Evolutionary conservation across 2,329 filamentous ascomycete species (phyloP).

Genomic region (Arthrinium phaeospermum): DNA sequence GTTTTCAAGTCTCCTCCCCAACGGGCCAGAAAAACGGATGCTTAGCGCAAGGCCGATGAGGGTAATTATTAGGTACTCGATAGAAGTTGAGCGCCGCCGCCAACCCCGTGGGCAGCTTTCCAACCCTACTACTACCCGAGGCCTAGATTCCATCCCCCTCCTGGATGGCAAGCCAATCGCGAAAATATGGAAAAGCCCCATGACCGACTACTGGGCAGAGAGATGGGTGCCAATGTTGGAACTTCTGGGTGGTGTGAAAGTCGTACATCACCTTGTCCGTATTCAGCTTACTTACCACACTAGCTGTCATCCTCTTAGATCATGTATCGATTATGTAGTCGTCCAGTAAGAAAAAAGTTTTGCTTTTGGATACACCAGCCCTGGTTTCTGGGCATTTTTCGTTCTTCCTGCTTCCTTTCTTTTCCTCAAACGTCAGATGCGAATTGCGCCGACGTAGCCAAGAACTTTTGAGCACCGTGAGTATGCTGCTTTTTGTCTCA

Average conservation of each 20-base stretch:
- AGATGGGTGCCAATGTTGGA: neutral
- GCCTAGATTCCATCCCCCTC: neutral
- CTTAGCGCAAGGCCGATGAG: neutral
- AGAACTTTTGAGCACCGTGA: neutral
- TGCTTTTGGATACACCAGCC: neutral
- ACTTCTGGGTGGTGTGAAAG: neutral
- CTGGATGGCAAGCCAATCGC: neutral
- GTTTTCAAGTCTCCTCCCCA: neutral
- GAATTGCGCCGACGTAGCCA: neutral
- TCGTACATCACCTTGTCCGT: neutral
- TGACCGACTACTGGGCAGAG: neutral
- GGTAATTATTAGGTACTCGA: constrained; percentile 8
- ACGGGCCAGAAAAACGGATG: constrained; percentile 8
- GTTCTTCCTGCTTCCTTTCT: neutral
- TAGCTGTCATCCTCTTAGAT: constrained; percentile 1
- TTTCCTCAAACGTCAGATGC: neutral
- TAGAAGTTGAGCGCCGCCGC: neutral
- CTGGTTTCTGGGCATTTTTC: neutral
- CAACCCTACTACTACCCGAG: neutral
- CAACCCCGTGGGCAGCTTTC: constrained; percentile 5
- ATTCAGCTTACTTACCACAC: constrained; percentile 7
- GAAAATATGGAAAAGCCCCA: neutral
- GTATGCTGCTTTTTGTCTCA: neutral
- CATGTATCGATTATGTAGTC: neutral
- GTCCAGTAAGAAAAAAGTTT: neutral